These are phyloP conservation scores for Novymonas esmeraldas DNA, from an alignment of 208 protist species.

Conservation along the genomic window DNA sequence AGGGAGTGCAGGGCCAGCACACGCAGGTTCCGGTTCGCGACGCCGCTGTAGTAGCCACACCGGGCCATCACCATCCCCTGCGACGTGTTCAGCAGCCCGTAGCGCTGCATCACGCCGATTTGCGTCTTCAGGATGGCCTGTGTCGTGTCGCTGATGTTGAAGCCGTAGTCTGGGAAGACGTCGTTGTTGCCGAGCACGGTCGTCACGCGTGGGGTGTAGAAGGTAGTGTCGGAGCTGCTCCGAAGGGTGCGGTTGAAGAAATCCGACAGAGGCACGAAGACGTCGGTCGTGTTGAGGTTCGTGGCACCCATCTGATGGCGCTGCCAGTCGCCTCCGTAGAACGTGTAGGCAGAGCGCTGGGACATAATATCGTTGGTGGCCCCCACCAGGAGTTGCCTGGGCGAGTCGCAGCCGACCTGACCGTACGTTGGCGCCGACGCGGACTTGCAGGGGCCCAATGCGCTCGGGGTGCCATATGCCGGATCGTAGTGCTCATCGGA, in stretches of 20 bases:
- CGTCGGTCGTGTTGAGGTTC: conserved; percentile 19
- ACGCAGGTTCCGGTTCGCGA: conserved; percentile 25
- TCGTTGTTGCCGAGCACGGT: conserved; percentile 82
- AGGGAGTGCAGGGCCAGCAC: conserved; percentile 74
- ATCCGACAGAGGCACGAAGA: conserved; percentile 23
- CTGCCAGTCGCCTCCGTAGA: conserved; percentile 72
- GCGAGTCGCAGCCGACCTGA: conserved; percentile 51
- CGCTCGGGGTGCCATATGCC: conserved; percentile 46
- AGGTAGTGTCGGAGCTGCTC: background rate
- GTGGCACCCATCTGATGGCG: conserved; percentile 53
- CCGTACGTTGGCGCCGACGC: conserved; percentile 29
- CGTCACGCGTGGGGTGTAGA: conserved; percentile 7
- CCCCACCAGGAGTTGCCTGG: conserved; percentile 46
- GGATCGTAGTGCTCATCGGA: conserved; percentile 86
- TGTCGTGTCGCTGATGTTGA: conserved; percentile 32
- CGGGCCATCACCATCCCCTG: conserved; percentile 36
- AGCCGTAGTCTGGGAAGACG: conserved; percentile 68
- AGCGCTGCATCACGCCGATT: conserved; percentile 26
- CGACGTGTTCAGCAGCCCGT: conserved; percentile 31
- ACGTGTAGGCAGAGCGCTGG: conserved; percentile 38
- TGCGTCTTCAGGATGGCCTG: conserved; percentile 35
- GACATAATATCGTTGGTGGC: conserved; percentile 37
- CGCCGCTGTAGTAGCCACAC: conserved; percentile 67
- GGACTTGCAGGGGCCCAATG: conserved; percentile 37
- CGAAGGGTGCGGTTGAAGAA: conserved; percentile 14